Conservation (phyloP, 2,329 filamentous ascomycete genomes). For the Scortechinia acanthostroma region DNA sequence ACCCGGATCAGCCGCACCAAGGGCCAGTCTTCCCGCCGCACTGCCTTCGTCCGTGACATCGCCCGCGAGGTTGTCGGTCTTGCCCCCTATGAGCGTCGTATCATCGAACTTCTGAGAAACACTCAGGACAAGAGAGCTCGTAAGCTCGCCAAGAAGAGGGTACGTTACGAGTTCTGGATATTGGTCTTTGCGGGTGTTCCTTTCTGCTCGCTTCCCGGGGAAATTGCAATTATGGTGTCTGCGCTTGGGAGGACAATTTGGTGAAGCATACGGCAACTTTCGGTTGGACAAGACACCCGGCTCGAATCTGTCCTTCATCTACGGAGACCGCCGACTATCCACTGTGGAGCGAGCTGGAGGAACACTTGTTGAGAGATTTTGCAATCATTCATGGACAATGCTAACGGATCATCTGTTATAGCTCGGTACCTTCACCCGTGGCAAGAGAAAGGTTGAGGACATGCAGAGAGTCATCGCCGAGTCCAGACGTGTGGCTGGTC, state of each 20-base stretch:
- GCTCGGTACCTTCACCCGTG: constrained; percentile 1
- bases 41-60: constrained; percentile 91
- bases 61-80: constrained; percentile 97
- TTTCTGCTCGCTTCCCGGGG: background rate
- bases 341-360: too few relatives aligned
- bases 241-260: too few relatives aligned
- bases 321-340: too few relatives aligned
- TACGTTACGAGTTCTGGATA: constrained; percentile 37
- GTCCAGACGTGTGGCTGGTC: constrained; percentile 46
- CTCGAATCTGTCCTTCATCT: too few relatives aligned
- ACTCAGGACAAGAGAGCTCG: constrained; percentile 98
- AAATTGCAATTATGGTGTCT: background rate
- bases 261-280: too few relatives aligned
- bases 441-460: constrained; percentile 98
- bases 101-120: constrained; percentile 98
- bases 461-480: constrained; percentile 97
- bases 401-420: constrained; percentile 12
- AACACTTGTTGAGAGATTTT: too few relatives aligned
- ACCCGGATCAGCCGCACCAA: constrained; percentile 78
- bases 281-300: too few relatives aligned
- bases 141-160: constrained; percentile 98
- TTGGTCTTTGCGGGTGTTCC: background rate
- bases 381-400: constrained; percentile 5
- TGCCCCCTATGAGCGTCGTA: constrained; percentile 92
- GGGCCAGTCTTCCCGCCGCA: constrained; percentile 94